Evolutionary conservation across 148 eudicot genomes (phyloP), one percentile per base, ranked within the genome.

Genomic region (Polygonum aviculare): DNA sequence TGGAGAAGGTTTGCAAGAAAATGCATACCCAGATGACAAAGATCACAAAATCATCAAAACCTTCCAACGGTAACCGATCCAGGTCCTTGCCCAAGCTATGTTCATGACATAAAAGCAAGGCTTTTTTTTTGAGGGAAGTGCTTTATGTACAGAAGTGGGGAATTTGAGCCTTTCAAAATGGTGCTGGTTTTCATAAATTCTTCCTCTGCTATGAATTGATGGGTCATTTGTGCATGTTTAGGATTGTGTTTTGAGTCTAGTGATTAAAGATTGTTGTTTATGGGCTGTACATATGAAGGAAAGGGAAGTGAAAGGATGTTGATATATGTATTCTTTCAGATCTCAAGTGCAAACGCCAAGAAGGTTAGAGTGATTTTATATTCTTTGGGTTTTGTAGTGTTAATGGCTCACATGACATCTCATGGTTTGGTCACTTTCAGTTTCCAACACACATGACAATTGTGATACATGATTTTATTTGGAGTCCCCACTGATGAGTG

Each of bases 21-120:
- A 91, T 93, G 96, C 89, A 93, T 78, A 62, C 62, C 67, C 96
- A 90, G 73, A 90, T 91, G 90, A 74, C 86, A 18, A 93, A 89
- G 77, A 86, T 91, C 80, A 81, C 57, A 80, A 92, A 84, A 84
- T 82, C 90, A 65, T 89, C 81, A 84, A 59, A 84, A 74, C n/a
- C 55, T 6, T 72, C 92, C 16, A 85, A 75, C 62, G 86, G 79
- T 35, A 78, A 55, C 21, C 80, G 76, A 73, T 55, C 85, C 55
- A 86, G 72, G 82, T 82, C 94, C 54, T 80, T 92, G 77, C 95
- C 97, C 40, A 86, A 79, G 80, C 69, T 91, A 0, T 89, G 96
- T 79, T 91, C 90, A 77, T 89, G 83, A 85, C 72, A 67, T 67
- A 35, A 12, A 55, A 31, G 69, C 63, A 22, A 57, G 63, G 21